phyloP scores from a whole-genome alignment of 2,329 filamentous ascomycete genomes.

The Colletotrichum sp. region DNA sequence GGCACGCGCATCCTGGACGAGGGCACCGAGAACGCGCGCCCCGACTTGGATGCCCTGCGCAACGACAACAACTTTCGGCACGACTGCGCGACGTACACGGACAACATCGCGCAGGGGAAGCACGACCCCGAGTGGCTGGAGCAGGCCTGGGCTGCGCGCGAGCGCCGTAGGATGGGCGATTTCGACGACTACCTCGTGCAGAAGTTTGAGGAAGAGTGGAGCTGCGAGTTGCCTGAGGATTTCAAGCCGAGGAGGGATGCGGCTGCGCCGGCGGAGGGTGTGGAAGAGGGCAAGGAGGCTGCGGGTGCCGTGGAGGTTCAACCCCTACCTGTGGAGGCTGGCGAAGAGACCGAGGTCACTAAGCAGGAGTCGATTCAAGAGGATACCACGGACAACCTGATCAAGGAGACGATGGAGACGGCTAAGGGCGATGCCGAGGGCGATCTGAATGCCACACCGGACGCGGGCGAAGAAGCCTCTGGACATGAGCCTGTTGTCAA shows the following conservation, averaged over 20 bases:
- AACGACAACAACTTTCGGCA: conserved; percentile 57
- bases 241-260: background rate
- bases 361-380: background rate
- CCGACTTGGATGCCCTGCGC: conserved; percentile 44
- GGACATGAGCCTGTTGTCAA: background rate
- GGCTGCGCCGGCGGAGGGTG: background rate
- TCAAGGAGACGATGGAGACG: background rate
- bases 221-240: conserved; percentile 39
- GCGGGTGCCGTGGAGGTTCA: background rate
- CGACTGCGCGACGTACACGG: conserved; percentile 50
- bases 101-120: conserved; percentile 51
- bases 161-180: conserved; percentile 50
- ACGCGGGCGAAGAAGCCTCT: background rate
- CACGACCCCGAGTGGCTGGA: conserved; percentile 59
- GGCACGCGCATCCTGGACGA: conserved; percentile 38
- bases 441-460: background rate
- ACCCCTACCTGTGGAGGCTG: background rate
- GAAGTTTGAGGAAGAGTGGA: conserved; percentile 56
- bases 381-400: background rate
- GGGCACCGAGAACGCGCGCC: conserved; percentile 40
- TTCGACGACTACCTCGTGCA: conserved; percentile 53
- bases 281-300: background rate
- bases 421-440: background rate
- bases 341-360: background rate
- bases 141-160: conserved; percentile 57